Evolutionary conservation across 768 basidiomycete genomes (phyloP).

Genomic region (Mycena venus): DNA sequence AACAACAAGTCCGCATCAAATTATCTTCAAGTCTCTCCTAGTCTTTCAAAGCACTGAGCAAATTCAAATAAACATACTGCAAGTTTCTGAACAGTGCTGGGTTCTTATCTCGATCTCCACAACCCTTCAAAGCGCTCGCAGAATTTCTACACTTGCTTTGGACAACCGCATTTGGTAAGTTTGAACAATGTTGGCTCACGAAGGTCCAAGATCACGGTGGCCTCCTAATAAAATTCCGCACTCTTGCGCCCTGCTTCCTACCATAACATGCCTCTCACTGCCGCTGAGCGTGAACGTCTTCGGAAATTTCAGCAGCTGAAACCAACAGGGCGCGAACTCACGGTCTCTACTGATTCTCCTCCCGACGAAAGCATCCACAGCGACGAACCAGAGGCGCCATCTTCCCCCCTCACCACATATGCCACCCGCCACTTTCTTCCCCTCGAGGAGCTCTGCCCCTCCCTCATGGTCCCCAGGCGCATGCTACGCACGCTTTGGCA

Average conservation of each 20-base stretch:
- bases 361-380: conserved; percentile 28
- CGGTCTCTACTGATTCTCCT: conserved; percentile 2
- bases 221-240: neutral
- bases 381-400: conserved; percentile 22
- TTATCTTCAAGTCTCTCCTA: too few species aligned
- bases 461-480: conserved; percentile 12
- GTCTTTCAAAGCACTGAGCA: too few species aligned
- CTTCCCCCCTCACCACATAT: neutral
- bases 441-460: conserved; percentile 18
- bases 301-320: conserved; percentile 10
- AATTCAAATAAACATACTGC: too few species aligned
- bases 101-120: too few species aligned
- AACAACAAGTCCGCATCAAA: too few species aligned
- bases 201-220: neutral
- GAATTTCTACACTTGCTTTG: neutral
- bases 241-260: neutral
- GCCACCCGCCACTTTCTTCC: neutral
- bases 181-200: conserved; percentile 14
- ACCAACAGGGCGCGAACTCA: neutral
- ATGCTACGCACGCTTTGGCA: conserved; percentile 13
- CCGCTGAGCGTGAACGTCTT: conserved; percentile 17
- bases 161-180: conserved; percentile 17
- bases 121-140: neutral
- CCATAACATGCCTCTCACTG: conserved; percentile 15
- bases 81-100: too few species aligned